A percentile compares a stretch with the other conserved stretches of the same genome.
Evolutionary conservation across 495 filamentous ascomycete genomes (phyloP).

Genomic region (Chaetomidium leptoderma): DNA sequence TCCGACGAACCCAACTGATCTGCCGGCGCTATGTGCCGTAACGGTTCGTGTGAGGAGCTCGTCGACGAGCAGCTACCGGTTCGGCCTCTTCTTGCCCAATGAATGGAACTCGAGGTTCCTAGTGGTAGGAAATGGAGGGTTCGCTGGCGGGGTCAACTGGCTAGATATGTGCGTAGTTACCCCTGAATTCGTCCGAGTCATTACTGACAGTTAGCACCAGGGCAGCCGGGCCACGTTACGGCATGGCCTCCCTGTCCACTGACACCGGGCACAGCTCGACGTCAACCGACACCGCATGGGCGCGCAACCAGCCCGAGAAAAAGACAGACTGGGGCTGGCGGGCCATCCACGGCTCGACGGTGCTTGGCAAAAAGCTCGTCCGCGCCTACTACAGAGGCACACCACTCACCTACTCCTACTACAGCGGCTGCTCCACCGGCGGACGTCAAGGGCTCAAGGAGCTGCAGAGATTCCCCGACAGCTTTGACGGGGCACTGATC

Average conservation of each 20-base stretch:
- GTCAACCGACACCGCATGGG: slow-evolving; percentile 43
- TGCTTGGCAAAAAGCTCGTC: slow-evolving; percentile 16
- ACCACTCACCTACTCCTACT: slow-evolving; percentile 43
- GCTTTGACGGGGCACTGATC: slow-evolving; percentile 62
- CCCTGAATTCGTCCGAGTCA: not conserved
- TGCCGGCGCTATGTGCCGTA: slow-evolving; percentile 49
- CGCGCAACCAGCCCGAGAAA: slow-evolving; percentile 39
- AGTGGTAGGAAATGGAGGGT: slow-evolving; percentile 45
- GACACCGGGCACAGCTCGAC: slow-evolving; percentile 53
- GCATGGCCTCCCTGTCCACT: slow-evolving; percentile 53
- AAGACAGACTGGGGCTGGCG: slow-evolving; percentile 46
- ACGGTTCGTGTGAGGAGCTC: slow-evolving; percentile 45
- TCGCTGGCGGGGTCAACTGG: slow-evolving; percentile 48
- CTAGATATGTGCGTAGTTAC: slow-evolving; percentile 37
- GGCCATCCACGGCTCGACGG: slow-evolving; percentile 48
- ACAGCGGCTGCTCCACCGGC: slow-evolving; percentile 53
- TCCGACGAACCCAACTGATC: slow-evolving; percentile 41
- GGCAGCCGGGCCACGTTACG: slow-evolving; percentile 27
- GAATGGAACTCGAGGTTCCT: slow-evolving; percentile 46
- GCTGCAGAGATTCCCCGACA: slow-evolving; percentile 43
- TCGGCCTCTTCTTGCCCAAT: slow-evolving; percentile 50
- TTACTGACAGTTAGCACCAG: not conserved
- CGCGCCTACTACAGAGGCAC: slow-evolving; percentile 28
- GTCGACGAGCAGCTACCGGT: slow-evolving; percentile 39
- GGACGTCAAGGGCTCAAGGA: slow-evolving; percentile 53